Conservation (phyloP, 2,329 filamentous ascomycete genomes). For the Alternaria sp. region DNA sequence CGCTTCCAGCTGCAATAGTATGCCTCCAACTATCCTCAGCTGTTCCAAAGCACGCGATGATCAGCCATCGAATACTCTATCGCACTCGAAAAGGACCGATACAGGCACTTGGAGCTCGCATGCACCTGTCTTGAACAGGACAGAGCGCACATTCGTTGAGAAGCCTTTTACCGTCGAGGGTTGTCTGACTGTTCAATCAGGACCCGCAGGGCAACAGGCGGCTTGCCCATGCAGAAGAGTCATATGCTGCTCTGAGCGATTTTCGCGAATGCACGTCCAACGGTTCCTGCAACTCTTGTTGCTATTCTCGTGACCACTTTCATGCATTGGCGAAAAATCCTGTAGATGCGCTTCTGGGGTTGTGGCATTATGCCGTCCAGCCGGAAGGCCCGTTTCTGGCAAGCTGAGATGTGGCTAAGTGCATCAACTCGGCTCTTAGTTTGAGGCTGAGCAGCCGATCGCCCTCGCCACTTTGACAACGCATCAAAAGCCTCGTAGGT, state of each 20-base stretch:
- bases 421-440: slow-evolving; percentile 27
- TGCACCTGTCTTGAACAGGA: slow-evolving; percentile 37
- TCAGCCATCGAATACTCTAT: slow-evolving; percentile 23
- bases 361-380: slow-evolving; percentile 18
- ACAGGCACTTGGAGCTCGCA: slow-evolving; percentile 23
- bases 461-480: slow-evolving; percentile 42
- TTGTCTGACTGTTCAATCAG: slow-evolving; percentile 38
- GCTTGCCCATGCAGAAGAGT: slow-evolving; percentile 39
- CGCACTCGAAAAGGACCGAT: slow-evolving; percentile 21
- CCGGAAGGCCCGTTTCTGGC: slow-evolving; percentile 35
- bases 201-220: slow-evolving; percentile 28
- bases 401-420: slow-evolving; percentile 44
- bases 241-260: slow-evolving; percentile 34
- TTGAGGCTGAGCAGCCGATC: slow-evolving; percentile 44
- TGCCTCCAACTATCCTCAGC: slow-evolving; percentile 5
- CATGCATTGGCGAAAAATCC: slow-evolving; percentile 18
- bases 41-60: slow-evolving; percentile 20
- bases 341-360: slow-evolving; percentile 23
- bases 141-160: slow-evolving; percentile 24
- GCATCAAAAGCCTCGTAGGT: slow-evolving; percentile 34
- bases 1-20: slow-evolving; percentile 25
- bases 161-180: slow-evolving; percentile 25
- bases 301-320: slow-evolving; percentile 39
- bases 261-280: slow-evolving; percentile 31
- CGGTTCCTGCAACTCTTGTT: slow-evolving; percentile 23